Conservation (phyloP, 768 basidiomycete genomes). For the Rhizopogon vulgaris region DNA sequence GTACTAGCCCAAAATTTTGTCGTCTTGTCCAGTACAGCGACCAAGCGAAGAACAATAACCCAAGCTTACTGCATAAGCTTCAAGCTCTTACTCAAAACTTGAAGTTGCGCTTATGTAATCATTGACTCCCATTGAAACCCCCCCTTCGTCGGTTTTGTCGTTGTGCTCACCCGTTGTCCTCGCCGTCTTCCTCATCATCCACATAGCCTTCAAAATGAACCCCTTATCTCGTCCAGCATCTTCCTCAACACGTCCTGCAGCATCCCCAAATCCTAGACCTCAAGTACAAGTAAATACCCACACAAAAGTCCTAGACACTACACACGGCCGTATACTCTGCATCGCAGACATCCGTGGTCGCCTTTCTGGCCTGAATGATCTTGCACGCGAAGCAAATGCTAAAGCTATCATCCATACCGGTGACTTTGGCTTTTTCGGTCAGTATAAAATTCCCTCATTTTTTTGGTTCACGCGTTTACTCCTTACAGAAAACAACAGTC, state of each 20-base stretch:
- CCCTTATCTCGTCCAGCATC: constrained; percentile 52
- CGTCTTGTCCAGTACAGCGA: too few species aligned
- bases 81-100: too few species aligned
- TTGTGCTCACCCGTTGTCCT: constrained; percentile 2
- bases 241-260: constrained; percentile 51
- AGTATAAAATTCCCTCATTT: constrained; percentile 14
- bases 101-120: constrained; percentile 7
- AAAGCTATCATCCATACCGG: constrained; percentile 95
- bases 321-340: constrained; percentile 86
- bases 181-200: constrained; percentile 15
- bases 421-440: constrained; percentile 98
- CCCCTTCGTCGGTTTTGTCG: constrained; percentile 7
- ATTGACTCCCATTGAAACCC: neutral
- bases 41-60: too few species aligned
- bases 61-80: too few species aligned
- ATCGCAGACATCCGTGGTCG: constrained; percentile 91
- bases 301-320: constrained; percentile 72
- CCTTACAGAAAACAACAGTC: constrained; percentile 61
- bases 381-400: constrained; percentile 84
- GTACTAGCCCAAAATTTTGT: too few species aligned
- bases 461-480: constrained; percentile 13
- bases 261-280: constrained; percentile 47
- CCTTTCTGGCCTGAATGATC: constrained; percentile 81
- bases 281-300: constrained; percentile 60
- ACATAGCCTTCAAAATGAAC: constrained; percentile 39